phyloP scores from a whole-genome alignment of 345 rosid genomes.

The Eutrema yunnanense region DNA sequence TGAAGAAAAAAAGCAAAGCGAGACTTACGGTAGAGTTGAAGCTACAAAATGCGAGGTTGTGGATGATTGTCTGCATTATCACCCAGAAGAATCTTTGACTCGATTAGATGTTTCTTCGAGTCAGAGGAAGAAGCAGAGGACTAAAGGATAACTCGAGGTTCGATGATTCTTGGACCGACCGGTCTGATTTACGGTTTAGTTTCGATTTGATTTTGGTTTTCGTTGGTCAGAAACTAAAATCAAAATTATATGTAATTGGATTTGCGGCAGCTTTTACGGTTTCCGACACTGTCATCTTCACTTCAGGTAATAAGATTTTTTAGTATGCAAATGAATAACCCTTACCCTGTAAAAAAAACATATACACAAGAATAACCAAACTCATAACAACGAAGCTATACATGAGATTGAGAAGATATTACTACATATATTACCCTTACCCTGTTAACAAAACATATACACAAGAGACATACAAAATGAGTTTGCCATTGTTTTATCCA shows the following conservation, averaged over 20 bases:
- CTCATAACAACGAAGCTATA: not conserved
- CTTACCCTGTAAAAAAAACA: too few relatives aligned
- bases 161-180: not conserved
- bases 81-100: not conserved
- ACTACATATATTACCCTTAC: constrained; percentile 9
- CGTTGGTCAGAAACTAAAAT: not conserved
- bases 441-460: constrained; percentile 25
- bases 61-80: constrained; percentile 24
- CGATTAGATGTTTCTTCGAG: not conserved
- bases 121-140: not conserved
- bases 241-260: not conserved
- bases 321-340: not conserved
- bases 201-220: not conserved
- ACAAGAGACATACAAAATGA: constrained; percentile 15
- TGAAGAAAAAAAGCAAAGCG: not conserved
- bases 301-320: not conserved
- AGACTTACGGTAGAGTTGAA: constrained; percentile 16
- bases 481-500: constrained; percentile 14
- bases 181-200: not conserved
- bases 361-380: not conserved
- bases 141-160: not conserved
- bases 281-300: not conserved
- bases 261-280: too few relatives aligned
- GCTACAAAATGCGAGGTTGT: constrained; percentile 15
- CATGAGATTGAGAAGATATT: constrained; percentile 17